Evolutionary conservation across 192 early-diverging fungal genomes (phyloP), one percentile per base, ranked within the genome.

Genomic region (Linnemannia schmuckeri): DNA sequence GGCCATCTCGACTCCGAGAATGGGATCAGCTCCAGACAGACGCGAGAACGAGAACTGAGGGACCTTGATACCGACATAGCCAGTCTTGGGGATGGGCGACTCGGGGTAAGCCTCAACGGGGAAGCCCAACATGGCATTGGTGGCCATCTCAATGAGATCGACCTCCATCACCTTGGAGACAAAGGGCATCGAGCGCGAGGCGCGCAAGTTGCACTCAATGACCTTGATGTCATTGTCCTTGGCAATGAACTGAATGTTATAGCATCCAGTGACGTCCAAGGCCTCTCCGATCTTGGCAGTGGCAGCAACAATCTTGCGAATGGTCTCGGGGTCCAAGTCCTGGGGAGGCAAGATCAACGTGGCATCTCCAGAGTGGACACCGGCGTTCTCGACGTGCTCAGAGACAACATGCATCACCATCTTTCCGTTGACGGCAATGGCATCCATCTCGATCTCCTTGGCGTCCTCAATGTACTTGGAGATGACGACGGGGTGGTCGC

Each of bases 151-250:
- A 76, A 99, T 98, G 79, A 99, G 90, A 87, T 99, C 96, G 17
- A 97, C 92, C 63, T 96, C 97, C 22, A 97, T 90, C 9, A 99
- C 98, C 93, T 99, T 99, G 84, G 97, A 98, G 17, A 97, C 97
- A 81, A 99, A 99, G 55, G 98, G 98, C 93, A 98, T 98, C 44
- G 97, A 98, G 40, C 98, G 94, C 27, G 98, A 96, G 0, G 98
- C 97, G 72, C 98, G 96, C 49, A 99, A 93, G 82, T 99, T 99
- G 90, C 98, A 99, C 89, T 99, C 98, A 85, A 99, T 99, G 73
- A 99, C 96, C 93, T 99, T 99, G 91, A 99, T 97, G 88, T 99
- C 97, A 86, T 98, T 98, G 91, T 99, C 96, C 93, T 99, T 99
- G 88, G 97, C 97, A 91, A 99, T 98, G 83, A 99, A 97, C 91